Conservation (phyloP, 257 asterid species). For the Fraxinus pennsylvanica region DNA sequence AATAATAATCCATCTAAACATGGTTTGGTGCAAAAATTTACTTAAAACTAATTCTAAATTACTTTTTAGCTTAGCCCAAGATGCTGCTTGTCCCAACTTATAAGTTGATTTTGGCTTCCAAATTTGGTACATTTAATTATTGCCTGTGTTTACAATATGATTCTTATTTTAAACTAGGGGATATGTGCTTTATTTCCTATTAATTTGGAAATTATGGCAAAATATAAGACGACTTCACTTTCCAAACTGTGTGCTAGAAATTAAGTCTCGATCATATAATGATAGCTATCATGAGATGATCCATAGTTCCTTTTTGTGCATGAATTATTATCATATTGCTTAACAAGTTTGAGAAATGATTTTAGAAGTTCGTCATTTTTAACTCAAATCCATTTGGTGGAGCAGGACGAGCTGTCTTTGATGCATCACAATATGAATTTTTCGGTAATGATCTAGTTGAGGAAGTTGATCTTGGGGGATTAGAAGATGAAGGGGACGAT, state of each 20-base stretch:
- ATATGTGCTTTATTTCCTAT: neutral
- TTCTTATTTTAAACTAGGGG: neutral
- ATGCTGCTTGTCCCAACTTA: neutral
- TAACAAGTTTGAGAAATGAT: slow-evolving; percentile 14
- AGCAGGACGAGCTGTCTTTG: slow-evolving; percentile 64
- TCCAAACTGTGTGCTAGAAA: neutral
- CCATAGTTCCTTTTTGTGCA: slow-evolving; percentile 4
- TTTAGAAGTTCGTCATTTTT: slow-evolving; percentile 15
- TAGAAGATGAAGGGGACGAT: slow-evolving; percentile 80
- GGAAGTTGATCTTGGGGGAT: slow-evolving; percentile 94
- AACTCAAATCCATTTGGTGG: slow-evolving; percentile 8
- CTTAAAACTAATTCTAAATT: neutral
- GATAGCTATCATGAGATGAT: neutral
- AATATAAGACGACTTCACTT: slow-evolving; percentile 9
- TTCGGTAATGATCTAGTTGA: slow-evolving; percentile 79
- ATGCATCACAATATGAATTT: slow-evolving; percentile 94
- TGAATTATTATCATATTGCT: slow-evolving; percentile 6
- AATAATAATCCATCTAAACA: neutral
- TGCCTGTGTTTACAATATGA: neutral
- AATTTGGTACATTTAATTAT: neutral
- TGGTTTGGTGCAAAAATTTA: neutral
- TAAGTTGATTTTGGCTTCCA: neutral
- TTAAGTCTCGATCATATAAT: neutral
- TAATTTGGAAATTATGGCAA: slow-evolving; percentile 11
- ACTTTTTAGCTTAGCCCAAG: neutral